phyloP scores from a whole-genome alignment of 2,329 filamentous ascomycete genomes.

The Hymenoscyphus albidus region DNA sequence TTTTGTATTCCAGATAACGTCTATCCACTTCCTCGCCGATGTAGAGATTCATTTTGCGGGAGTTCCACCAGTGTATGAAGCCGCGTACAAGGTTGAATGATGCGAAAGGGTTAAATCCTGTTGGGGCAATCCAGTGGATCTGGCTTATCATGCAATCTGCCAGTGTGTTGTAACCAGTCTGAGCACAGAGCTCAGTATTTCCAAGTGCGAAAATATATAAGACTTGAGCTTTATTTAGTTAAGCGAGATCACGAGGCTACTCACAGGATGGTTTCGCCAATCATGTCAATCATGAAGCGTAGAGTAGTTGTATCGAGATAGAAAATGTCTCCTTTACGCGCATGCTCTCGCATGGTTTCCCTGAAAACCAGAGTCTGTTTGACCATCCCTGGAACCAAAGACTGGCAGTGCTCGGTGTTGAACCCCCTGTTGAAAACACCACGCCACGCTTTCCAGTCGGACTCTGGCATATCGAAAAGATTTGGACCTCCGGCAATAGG shows the following conservation, averaged over 20 bases:
- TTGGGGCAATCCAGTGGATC: conserved; percentile 17
- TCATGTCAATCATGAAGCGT: conserved; percentile 14
- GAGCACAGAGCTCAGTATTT: conserved; percentile 14
- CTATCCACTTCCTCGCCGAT: conserved; percentile 16
- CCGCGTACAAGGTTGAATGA: conserved; percentile 3
- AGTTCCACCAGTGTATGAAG: conserved; percentile 8
- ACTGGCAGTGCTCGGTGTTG: conserved; percentile 13
- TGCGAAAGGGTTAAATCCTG: not conserved
- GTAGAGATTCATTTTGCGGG: conserved; percentile 19
- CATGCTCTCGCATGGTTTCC: conserved; percentile 4
- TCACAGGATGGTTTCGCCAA: conserved; percentile 12
- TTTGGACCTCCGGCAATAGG: conserved; percentile 16
- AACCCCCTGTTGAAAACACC: conserved; percentile 10
- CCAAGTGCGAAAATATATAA: not conserved
- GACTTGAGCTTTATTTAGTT: not conserved
- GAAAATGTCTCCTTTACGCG: conserved; percentile 8
- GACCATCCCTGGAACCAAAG: conserved; percentile 13
- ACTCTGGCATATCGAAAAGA: conserved; percentile 12
- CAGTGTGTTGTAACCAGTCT: conserved; percentile 16
- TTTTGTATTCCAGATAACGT: conserved; percentile 13
- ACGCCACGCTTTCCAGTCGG: conserved; percentile 16
- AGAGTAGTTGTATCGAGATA: conserved; percentile 10
- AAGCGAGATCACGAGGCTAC: not conserved
- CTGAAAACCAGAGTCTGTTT: conserved; percentile 12
- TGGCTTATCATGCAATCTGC: conserved; percentile 11